Base-by-base conservation (phyloP, 2,329 filamentous ascomycete species). In the Trichoderma oligosporum region DNA sequence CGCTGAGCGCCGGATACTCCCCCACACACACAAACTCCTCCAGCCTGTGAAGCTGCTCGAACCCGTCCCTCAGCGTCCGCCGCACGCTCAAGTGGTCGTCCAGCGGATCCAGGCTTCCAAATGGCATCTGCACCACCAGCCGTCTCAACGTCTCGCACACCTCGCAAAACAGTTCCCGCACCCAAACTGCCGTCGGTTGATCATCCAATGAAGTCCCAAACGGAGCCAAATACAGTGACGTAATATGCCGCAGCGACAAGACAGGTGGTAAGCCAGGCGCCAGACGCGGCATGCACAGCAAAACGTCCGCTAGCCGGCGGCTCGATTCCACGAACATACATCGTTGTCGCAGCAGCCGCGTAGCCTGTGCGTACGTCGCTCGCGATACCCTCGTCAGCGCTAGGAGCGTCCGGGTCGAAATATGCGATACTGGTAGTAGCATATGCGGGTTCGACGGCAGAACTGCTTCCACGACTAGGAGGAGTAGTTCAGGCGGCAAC, bases 21-120 rank as follows among this genome's bases (percentile, higher is more conserved):
- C 70, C 71, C 18, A 78, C 68, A 62, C 74, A 77, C 39, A 75
- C 73, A 56, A 81, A 77, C 61, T 80, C 76, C 57, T 81, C 74
- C 7, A 82, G 67, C 29, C 62, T 66, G 36, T 70, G 66, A 0
- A 81, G 71, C 44, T 70, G 64, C 61, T 69, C 64, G 56, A 81
- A 78, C 0, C 76, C 78, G n/a, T 75, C 70, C 9, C 73, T 71
- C 7, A 81, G 70, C 4, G 71, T 73, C 25, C 65, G 68, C 36
- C 71, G 68, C 42, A 76, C 68, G 57, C 65, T 65, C 65, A 74
- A 63, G 57, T 73, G 71, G 56, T 80, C 76, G 27, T 77, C 70
- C 22, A 72, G 68, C 1, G 71, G 72, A 25, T 74, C 71, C 14
- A 79, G 66, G 52, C 68, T 76, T 20, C 73, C 68, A 44, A 80